These are phyloP conservation scores for Allium fistulosum DNA, from an alignment of 106 monocot species.

Conservation along the genomic window DNA sequence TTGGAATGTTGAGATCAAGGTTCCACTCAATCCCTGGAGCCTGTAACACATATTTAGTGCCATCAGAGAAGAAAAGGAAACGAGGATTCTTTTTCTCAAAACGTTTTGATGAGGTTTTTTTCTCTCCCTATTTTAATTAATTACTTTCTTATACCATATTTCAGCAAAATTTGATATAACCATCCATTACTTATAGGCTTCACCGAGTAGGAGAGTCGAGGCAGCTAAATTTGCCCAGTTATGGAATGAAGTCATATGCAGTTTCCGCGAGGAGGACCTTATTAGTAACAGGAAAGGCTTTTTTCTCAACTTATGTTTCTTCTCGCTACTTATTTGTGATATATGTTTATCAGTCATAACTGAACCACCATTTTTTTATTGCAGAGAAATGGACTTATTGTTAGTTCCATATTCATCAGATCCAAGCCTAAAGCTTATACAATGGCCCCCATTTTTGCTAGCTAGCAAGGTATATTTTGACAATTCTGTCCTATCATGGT, in stretches of 20 bases:
- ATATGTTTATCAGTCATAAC: not conserved
- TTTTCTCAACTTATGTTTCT: slow-evolving; percentile 1
- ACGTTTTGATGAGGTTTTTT: slow-evolving; percentile 66
- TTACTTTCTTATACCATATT: not conserved
- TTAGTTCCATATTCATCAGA: slow-evolving; percentile 94
- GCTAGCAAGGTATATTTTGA: slow-evolving; percentile 81
- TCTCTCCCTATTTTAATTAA: not conserved
- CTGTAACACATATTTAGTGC: slow-evolving; percentile 77
- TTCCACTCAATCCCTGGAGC: slow-evolving; percentile 95
- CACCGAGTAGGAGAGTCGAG: slow-evolving; percentile 86
- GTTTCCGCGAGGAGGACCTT: slow-evolving; percentile 95
- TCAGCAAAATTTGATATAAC: not conserved
- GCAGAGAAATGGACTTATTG: slow-evolving; percentile 96
- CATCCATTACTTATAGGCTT: slow-evolving; percentile 31
- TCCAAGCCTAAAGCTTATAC: slow-evolving; percentile 84
- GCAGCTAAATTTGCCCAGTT: slow-evolving; percentile 97
- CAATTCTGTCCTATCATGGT: not conserved
- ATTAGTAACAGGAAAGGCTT: slow-evolving; percentile 85
- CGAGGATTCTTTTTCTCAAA: slow-evolving; percentile 81
- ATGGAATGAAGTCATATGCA: slow-evolving; percentile 98
- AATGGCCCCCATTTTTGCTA: slow-evolving; percentile 97
- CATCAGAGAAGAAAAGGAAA: slow-evolving; percentile 63
- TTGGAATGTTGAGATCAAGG: slow-evolving; percentile 94
- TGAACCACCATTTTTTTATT: slow-evolving; percentile 8
- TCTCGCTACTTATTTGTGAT: slow-evolving; percentile 6